Conservation (phyloP, 345 rosid species). For the Angophora floribunda region DNA sequence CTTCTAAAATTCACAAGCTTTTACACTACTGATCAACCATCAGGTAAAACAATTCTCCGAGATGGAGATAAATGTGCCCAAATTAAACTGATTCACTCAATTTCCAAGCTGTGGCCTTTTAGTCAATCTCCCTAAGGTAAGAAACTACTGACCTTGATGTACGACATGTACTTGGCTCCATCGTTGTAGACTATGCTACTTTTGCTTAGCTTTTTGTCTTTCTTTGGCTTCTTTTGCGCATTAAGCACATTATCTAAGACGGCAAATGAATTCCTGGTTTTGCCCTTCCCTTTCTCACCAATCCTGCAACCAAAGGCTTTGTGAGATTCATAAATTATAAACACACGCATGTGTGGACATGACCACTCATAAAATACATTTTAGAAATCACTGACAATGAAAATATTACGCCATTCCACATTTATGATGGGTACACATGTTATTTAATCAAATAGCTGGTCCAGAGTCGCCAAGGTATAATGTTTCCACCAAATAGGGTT, state of each 20-base stretch:
- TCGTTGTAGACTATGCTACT: constrained; percentile 44
- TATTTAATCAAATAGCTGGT: background rate
- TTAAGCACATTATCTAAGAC: constrained; percentile 25
- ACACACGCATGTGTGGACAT: background rate
- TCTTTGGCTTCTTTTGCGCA: constrained; percentile 17
- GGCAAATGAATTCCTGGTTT: constrained; percentile 16
- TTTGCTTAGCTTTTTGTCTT: constrained; percentile 40
- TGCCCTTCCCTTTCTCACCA: constrained; percentile 32
- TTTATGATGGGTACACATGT: background rate
- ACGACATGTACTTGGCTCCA: constrained; percentile 90
- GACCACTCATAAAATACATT: background rate
- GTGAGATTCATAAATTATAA: background rate
- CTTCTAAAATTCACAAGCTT: background rate
- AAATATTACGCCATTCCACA: background rate
- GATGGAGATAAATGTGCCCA: background rate
- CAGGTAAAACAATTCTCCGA: background rate
- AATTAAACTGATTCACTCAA: background rate
- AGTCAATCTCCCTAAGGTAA: background rate
- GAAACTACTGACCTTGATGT: constrained; percentile 56
- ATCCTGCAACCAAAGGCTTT: constrained; percentile 25
- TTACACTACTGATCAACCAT: background rate
- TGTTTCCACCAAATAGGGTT: background rate
- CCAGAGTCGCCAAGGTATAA: background rate
- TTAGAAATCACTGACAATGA: background rate
- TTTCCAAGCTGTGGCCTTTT: background rate